Evolutionary conservation across 139 green algal species (phyloP).

Genomic region (Diplosphaera chodatii): DNA sequence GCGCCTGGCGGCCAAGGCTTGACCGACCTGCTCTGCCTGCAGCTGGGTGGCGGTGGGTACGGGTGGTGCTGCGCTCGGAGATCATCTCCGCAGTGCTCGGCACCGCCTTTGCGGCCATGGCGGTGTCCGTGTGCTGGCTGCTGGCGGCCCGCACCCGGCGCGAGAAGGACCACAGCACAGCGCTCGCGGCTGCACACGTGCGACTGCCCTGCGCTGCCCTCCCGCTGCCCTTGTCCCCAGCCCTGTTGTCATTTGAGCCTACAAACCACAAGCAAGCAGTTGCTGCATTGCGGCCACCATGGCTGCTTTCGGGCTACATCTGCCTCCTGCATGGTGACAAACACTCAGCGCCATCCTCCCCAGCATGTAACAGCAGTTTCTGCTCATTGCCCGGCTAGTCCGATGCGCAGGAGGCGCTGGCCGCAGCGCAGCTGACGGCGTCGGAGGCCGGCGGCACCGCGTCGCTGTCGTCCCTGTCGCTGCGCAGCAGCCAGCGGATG

Average conservation of each 20-base stretch:
- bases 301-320: too few relatives aligned
- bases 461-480: background rate
- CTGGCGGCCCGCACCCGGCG: background rate
- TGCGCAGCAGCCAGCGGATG: background rate
- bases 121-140: background rate
- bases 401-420: background rate
- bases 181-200: background rate
- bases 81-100: background rate
- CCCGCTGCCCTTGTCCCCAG: too few relatives aligned
- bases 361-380: background rate
- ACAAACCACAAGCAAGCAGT: background rate
- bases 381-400: background rate
- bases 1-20: too few relatives aligned
- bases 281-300: too few relatives aligned
- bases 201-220: too few relatives aligned
- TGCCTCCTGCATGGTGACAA: too few relatives aligned
- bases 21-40: too few relatives aligned
- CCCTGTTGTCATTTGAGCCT: too few relatives aligned
- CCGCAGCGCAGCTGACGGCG: too few relatives aligned
- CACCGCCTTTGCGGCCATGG: background rate
- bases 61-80: background rate
- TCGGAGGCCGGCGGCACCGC: too few relatives aligned
- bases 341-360: background rate
- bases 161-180: background rate
- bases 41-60: background rate